Evolutionary conservation across 1,139 yeast genomes (phyloP).

Genomic region (Arxiozyma heterogenica): DNA sequence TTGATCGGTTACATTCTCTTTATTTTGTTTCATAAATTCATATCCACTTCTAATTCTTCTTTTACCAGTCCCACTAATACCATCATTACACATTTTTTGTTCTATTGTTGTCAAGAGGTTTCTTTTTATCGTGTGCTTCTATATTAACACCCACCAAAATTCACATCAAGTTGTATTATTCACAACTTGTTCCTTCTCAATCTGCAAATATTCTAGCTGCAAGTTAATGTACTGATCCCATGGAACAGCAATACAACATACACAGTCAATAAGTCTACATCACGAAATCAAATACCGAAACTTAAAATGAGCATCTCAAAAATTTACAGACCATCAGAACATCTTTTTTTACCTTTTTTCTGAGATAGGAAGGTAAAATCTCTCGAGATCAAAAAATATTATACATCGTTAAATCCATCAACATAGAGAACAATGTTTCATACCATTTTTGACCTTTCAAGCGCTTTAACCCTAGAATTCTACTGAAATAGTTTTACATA

Average conservation of each 20-base stretch:
- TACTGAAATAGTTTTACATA: no score
- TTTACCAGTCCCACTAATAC: slow-evolving; percentile 17
- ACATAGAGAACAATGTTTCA: no score
- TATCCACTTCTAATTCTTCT: slow-evolving; percentile 19
- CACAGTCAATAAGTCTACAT: no score
- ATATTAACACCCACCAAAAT: neutral
- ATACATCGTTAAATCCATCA: no score
- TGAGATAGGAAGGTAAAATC: no score
- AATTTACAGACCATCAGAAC: neutral
- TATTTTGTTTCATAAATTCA: slow-evolving; percentile 9
- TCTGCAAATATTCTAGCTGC: neutral
- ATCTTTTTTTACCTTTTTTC: neutral
- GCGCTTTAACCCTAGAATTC: neutral
- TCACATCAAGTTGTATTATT: neutral
- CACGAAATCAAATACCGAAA: neutral
- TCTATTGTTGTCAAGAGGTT: neutral
- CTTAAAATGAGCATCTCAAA: neutral
- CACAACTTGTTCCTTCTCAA: no score
- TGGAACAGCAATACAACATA: no score
- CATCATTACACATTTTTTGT: neutral
- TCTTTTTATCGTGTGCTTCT: neutral
- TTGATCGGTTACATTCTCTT: neutral
- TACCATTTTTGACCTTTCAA: neutral
- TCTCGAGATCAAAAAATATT: neutral
- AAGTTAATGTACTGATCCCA: no score